Evolutionary conservation across 2,329 filamentous ascomycete species (phyloP).

Genomic region (Neopestalotiopsis rosae): DNA sequence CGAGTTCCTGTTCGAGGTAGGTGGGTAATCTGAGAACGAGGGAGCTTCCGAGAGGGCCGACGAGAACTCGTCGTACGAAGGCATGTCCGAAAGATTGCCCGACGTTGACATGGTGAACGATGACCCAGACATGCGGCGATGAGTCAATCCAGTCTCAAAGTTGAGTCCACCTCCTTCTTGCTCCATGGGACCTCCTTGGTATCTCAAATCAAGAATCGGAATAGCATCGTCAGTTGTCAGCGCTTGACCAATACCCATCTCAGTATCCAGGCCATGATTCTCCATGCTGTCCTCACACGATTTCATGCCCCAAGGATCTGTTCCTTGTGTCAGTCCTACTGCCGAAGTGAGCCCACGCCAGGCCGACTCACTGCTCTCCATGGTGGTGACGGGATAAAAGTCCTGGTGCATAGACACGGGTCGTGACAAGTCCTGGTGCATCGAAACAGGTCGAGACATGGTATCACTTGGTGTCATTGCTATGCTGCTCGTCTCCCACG

Average conservation of each 20-base stretch:
- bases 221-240: constrained; percentile 68
- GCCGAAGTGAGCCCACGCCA: constrained; percentile 6
- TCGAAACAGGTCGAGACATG: constrained; percentile 59
- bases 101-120: constrained; percentile 76
- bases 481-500: constrained; percentile 60
- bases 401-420: constrained; percentile 59
- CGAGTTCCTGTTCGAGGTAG: constrained; percentile 71
- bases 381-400: constrained; percentile 55
- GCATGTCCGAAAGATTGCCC: constrained; percentile 69
- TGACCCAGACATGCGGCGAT: constrained; percentile 72
- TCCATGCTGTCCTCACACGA: constrained; percentile 62
- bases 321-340: constrained; percentile 28
- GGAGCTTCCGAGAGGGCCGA: constrained; percentile 69
- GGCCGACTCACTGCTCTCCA: constrained; percentile 53
- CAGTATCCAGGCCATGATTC: constrained; percentile 59
- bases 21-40: constrained; percentile 72
- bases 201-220: constrained; percentile 66
- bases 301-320: constrained; percentile 59
- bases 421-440: constrained; percentile 64
- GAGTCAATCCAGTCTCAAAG: constrained; percentile 58
- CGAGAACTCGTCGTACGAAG: constrained; percentile 75
- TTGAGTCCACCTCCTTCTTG: constrained; percentile 48
- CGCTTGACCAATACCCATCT: constrained; percentile 66
- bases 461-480: constrained; percentile 57
- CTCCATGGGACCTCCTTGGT: constrained; percentile 53